phyloP scores from a whole-genome alignment of 208 protist species.

The Trypanosoma boissoni region DNA sequence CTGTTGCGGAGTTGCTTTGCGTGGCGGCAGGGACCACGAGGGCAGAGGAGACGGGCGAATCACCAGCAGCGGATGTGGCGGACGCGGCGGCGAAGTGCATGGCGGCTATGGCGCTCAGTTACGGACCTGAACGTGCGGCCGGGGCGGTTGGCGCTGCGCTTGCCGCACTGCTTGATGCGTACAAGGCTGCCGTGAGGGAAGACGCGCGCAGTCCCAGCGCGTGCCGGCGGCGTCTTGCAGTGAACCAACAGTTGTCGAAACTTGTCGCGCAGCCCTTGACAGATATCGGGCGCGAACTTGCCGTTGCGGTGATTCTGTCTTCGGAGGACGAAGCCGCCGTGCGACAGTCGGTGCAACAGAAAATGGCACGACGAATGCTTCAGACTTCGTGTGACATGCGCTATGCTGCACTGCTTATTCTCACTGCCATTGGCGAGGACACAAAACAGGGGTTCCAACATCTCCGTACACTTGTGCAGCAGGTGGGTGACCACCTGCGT shows the following conservation, averaged over 20 bases:
- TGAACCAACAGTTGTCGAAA: constrained; percentile 59
- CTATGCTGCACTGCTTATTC: constrained; percentile 58
- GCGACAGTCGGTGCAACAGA: constrained; percentile 51
- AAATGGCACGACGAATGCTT: constrained; percentile 35
- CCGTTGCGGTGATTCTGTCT: constrained; percentile 59
- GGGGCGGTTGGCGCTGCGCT: constrained; percentile 18
- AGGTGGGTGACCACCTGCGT: constrained; percentile 51
- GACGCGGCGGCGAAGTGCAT: constrained; percentile 56
- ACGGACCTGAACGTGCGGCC: constrained; percentile 8
- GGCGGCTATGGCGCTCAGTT: constrained; percentile 34
- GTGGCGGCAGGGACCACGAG: constrained; percentile 4
- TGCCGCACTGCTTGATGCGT: constrained; percentile 37
- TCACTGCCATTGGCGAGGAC: constrained; percentile 69
- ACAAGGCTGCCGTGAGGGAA: constrained; percentile 17
- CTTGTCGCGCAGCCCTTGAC: constrained; percentile 41
- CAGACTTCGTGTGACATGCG: constrained; percentile 56
- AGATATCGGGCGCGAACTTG: constrained; percentile 59
- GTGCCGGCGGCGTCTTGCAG: constrained; percentile 33
- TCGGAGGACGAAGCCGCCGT: constrained; percentile 56
- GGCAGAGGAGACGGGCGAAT: constrained; percentile 1
- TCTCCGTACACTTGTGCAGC: constrained; percentile 40
- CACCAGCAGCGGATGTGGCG: constrained; percentile 22
- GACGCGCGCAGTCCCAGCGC: constrained; percentile 14
- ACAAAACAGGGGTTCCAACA: constrained; percentile 44
- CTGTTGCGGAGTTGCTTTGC: constrained; percentile 6